Base-by-base conservation (phyloP, 306 rosid genomes). In the Sphenostylis stenocarpa region DNA sequence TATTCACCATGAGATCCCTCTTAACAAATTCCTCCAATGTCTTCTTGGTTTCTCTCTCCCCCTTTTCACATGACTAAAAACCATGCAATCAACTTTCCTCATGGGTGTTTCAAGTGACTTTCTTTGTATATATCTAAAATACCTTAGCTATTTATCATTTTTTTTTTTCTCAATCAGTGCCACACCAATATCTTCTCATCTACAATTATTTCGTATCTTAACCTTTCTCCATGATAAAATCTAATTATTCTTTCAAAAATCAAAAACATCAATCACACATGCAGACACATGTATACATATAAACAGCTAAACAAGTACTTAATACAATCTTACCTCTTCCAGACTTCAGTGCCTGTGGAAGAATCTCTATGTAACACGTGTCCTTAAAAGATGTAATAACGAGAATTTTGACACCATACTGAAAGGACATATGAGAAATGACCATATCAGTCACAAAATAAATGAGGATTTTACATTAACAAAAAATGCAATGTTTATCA, bases 371-470 rank as follows among this genome's bases (percentile, higher is more conserved):
- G 77, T 88, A 92, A 61, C 99, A 92, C 0, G 97, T 95, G 84
- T 90, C 94, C 81, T 88, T 92, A 68, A 90, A 95, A 24, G 99
- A 95, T 15, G 99, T 95, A 72, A 95, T 85, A 26, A 95, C 93
- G 84, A 95, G 89, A 72, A 95, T 89, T 85, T 95, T 95, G 84
- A 95, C 88, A 53, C 99, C 99, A 81, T 83, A 92, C 99, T 95
- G 97, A 85, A 87, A 81, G 41, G 44, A 83, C 28, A 75, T 11
- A 82, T 0, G 48, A 82, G 15, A 79, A 7, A 77, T 1, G 21
- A 68, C 52, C 33, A 41, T 7, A 64, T 89, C 72, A 82, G 72
- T 68, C 77, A 60, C 36, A 20, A 71, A 53, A 13, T 41, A 53
- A 33, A 83, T 43, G 45, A 74, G n/a, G 36, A 60, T 8, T 71